These are phyloP conservation scores for Candida dubliniensis DNA, from an alignment of 1,139 yeast species.

Conservation along the genomic window DNA sequence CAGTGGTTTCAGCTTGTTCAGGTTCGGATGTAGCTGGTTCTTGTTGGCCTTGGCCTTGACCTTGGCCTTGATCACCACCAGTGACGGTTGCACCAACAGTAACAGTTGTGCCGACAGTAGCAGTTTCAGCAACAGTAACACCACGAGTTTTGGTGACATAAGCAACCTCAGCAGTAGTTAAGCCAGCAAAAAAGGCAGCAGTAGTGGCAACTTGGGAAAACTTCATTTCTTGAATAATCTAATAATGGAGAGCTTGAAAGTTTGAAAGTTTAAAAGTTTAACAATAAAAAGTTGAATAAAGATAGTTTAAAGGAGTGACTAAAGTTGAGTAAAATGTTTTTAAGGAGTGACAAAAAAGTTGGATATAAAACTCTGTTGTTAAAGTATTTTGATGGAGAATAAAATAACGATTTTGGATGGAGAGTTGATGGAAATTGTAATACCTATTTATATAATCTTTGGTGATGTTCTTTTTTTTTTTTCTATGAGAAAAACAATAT, in stretches of 20 bases:
- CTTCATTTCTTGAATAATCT: constrained; percentile 7
- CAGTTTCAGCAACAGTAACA: constrained; percentile 26
- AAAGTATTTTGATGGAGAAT: neutral
- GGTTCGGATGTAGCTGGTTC: constrained; percentile 6
- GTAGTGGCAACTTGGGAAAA: constrained; percentile 9
- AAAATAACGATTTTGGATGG: neutral
- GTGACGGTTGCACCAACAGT: constrained; percentile 1
- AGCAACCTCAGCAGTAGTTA: constrained; percentile 22
- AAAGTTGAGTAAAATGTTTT: constrained; percentile 1
- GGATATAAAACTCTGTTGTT: neutral
- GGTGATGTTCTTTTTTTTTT: neutral
- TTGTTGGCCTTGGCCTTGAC: constrained; percentile 3
- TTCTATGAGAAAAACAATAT: neutral
- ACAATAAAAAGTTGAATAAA: constrained; percentile 1
- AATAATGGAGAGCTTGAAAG: constrained; percentile 1
- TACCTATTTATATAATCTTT: neutral
- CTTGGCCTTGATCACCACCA: neutral
- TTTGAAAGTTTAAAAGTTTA: constrained; percentile 1
- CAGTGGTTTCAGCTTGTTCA: constrained; percentile 7
- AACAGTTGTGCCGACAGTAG: constrained; percentile 5
- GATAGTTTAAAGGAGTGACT: constrained; percentile 3
- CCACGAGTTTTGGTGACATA: constrained; percentile 26
- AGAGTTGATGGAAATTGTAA: neutral
- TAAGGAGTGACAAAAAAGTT: constrained; percentile 4
- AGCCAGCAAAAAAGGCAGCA: constrained; percentile 10